phyloP scores from a whole-genome alignment of 257 asterid genomes.

The Cruciata laevipes region DNA sequence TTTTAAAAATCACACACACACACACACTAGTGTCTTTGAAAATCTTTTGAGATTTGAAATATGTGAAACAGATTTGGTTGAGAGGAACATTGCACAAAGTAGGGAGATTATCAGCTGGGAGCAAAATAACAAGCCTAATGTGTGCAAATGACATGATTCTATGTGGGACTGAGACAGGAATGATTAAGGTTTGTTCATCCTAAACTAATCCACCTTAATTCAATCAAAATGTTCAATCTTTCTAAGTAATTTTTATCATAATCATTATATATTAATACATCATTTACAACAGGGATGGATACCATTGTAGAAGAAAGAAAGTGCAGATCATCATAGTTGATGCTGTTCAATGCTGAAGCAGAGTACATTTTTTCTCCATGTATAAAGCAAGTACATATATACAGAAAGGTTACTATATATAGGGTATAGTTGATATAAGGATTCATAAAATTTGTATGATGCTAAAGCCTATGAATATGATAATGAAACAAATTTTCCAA shows the following conservation, averaged over 20 bases:
- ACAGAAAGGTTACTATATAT: neutral
- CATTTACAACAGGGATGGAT: conserved; percentile 70
- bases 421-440: neutral
- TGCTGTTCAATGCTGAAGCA: neutral
- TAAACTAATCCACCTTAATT: neutral
- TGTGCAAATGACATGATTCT: conserved; percentile 87
- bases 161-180: conserved; percentile 85
- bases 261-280: neutral
- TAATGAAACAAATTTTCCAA: neutral
- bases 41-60: neutral
- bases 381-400: conserved; percentile 10
- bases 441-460: neutral
- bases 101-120: conserved; percentile 86
- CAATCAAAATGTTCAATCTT: neutral
- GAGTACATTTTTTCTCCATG: conserved; percentile 4
- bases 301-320: conserved; percentile 51
- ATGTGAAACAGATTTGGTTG: conserved; percentile 51
- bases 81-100: conserved; percentile 86
- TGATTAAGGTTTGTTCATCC: conserved; percentile 55
- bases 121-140: conserved; percentile 82
- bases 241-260: neutral
- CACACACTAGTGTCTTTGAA: neutral
- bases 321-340: neutral
- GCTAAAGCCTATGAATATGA: conserved; percentile 1
- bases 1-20: neutral